Base-by-base conservation (phyloP, 768 basidiomycete species). In the Infundibulicybe gibba region DNA sequence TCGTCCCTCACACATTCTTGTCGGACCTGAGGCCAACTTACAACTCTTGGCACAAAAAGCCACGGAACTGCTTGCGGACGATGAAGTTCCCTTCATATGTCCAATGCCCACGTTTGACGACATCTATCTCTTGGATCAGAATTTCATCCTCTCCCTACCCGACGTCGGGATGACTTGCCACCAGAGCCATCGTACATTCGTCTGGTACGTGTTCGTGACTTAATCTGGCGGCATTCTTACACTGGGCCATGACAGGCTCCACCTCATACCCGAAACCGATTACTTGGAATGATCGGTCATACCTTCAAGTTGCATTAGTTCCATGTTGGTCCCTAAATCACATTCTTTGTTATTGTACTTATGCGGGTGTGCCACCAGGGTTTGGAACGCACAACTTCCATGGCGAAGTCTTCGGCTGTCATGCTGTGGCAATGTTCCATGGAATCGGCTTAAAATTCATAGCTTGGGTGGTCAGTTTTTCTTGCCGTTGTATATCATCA, bases 381-480 rank as follows among this genome's bases (percentile, higher is more conserved):
- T 65, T 58, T 41, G 61, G 61, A 3, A 60, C 60, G 6, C 49
- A 52, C 2, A 56, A 65, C 43, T 42, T 65, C 16, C 55, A 59
- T 2, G 50, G 60, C 30, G 40, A 49, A 43, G 32, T 49, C n/a
- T 30, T 66, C 34, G 56, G 58, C 1, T 50, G 58, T 31, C 62
- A 65, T 39, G 54, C 53, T 32, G 54, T 65, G 51, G 66, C 64
- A 2, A 56, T 64, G 46, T 68, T 62, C 43, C 64, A 65, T 39
- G 62, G 59, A 16, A 56, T 64, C 56, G 66, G 66, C 5, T 16
- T 65, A 9, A 31, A 60, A 19, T 56, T 64, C 32, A 52, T 64
- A 16, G 37, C 41, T 31, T 43, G 55, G 30, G 41, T 44, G 32
- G 50, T 53, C 20, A 17, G 44, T 47, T 61, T 5, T 17, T 38